These are phyloP conservation scores for Penicillium alfredii DNA, from an alignment of 495 filamentous ascomycete species.

Conservation along the genomic window DNA sequence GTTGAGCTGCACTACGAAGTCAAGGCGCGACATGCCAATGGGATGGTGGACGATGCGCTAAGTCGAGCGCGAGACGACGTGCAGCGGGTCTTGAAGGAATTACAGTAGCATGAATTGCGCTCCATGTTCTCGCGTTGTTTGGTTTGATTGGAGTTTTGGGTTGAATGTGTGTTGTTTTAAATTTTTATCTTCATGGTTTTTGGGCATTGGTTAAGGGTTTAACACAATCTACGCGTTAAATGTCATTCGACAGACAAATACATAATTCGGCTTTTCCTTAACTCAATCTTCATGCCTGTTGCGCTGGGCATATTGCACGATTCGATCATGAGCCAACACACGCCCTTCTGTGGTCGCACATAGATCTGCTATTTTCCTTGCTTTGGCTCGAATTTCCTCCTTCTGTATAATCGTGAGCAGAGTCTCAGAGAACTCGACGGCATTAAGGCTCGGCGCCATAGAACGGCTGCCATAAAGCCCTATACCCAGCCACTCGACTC, in stretches of 20 bases:
- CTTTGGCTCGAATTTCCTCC: constrained; percentile 10
- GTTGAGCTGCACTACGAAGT: constrained; percentile 53
- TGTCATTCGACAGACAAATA: too few relatives aligned
- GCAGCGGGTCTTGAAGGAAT: constrained; percentile 33
- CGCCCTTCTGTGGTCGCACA: constrained; percentile 18
- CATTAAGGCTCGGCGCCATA: constrained; percentile 19
- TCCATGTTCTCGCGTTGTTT: too few relatives aligned
- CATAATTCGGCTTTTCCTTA: too few relatives aligned
- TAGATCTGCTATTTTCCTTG: constrained; percentile 11
- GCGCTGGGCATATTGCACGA: constrained; percentile 16
- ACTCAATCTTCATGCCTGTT: too few relatives aligned
- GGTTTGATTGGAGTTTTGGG: too few relatives aligned
- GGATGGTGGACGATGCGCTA: constrained; percentile 42
- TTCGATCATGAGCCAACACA: constrained; percentile 17
- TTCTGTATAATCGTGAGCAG: constrained; percentile 26
- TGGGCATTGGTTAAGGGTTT: too few relatives aligned
- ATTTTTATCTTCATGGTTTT: too few relatives aligned
- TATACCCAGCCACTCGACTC: constrained; percentile 34
- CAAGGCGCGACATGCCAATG: constrained; percentile 37
- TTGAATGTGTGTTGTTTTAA: too few relatives aligned
- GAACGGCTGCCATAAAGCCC: constrained; percentile 34
- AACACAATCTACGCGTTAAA: too few relatives aligned
- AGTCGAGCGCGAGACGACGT: constrained; percentile 41
- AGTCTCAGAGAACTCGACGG: constrained; percentile 26
- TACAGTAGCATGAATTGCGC: constrained; percentile 5